Percentiles rank a stretch among this genome's conserved stretches.
These are phyloP conservation scores for Fusarium piperis DNA, from an alignment of 2,329 filamentous ascomycete genomes.

Conservation along the genomic window DNA sequence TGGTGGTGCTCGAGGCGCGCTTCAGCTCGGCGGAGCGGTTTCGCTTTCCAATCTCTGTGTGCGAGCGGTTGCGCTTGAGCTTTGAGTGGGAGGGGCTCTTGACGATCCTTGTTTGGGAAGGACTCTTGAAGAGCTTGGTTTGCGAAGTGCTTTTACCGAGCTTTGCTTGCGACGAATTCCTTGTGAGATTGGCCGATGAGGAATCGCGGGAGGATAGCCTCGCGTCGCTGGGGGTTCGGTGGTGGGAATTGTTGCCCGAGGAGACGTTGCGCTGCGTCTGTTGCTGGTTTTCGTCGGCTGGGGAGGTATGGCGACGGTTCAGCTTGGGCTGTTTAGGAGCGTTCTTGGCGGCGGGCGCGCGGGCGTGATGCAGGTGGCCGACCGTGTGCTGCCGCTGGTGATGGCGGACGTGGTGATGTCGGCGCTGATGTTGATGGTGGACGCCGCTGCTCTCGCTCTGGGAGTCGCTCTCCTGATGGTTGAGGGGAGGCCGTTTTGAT, in stretches of 20 bases:
- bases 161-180: constrained; percentile 64
- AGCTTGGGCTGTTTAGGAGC: constrained; percentile 58
- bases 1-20: constrained; percentile 61
- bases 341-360: constrained; percentile 62
- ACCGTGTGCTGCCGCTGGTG: constrained; percentile 49
- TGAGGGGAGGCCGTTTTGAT: constrained; percentile 63
- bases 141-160: constrained; percentile 66
- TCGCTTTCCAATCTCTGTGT: constrained; percentile 55
- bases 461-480: constrained; percentile 49
- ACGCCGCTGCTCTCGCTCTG: constrained; percentile 45
- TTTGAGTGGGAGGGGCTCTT: constrained; percentile 62
- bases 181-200: constrained; percentile 58
- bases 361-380: constrained; percentile 58
- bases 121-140: constrained; percentile 62
- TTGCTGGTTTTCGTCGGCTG: constrained; percentile 43
- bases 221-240: constrained; percentile 61
- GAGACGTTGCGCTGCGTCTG: constrained; percentile 42
- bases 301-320: constrained; percentile 56
- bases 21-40: constrained; percentile 67
- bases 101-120: constrained; percentile 48
- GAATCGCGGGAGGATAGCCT: constrained; percentile 57
- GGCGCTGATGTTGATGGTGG: constrained; percentile 46
- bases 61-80: constrained; percentile 47
- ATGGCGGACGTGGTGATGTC: constrained; percentile 45
- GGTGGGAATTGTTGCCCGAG: constrained; percentile 50